Percentiles rank a stretch among this genome's conserved stretches.
phyloP scores from a whole-genome alignment of 345 rosid genomes.

The Eucalyptus urophylla region DNA sequence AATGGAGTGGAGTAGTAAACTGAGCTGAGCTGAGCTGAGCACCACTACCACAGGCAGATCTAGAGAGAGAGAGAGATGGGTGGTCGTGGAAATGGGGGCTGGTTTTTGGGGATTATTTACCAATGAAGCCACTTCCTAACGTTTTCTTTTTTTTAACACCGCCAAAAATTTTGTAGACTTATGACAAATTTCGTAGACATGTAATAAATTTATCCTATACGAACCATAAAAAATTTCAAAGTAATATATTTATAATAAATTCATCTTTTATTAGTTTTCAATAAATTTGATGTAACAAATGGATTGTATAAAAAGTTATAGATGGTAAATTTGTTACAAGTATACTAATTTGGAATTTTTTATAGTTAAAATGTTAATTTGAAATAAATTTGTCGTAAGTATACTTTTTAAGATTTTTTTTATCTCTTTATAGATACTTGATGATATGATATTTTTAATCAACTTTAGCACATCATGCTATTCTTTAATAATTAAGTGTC shows the following conservation, averaged over 20 bases:
- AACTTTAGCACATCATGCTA: neutral
- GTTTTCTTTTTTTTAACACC: neutral
- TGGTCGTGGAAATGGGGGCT: neutral
- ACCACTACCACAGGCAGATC: neutral
- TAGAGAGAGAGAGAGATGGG: neutral
- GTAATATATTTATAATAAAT: too few relatives aligned
- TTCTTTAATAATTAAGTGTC: neutral
- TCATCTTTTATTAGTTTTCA: fast-evolving
- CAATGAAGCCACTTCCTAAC: neutral
- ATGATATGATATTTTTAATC: neutral
- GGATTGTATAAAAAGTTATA: too few relatives aligned
- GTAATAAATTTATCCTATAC: too few relatives aligned
- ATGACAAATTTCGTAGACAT: too few relatives aligned
- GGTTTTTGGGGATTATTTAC: neutral
- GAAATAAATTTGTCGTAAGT: fast-evolving
- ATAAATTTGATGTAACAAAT: too few relatives aligned
- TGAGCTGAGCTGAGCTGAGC: neutral
- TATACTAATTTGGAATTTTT: too few relatives aligned
- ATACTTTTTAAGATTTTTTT: too few relatives aligned
- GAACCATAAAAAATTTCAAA: too few relatives aligned
- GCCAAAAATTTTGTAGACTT: too few relatives aligned
- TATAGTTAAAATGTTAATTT: too few relatives aligned
- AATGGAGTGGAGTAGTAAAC: neutral
- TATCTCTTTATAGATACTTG: too few relatives aligned
- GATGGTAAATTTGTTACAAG: fast-evolving